Evolutionary conservation across 2,329 filamentous ascomycete species (phyloP).

Genomic region (Stemphylium beticola): DNA sequence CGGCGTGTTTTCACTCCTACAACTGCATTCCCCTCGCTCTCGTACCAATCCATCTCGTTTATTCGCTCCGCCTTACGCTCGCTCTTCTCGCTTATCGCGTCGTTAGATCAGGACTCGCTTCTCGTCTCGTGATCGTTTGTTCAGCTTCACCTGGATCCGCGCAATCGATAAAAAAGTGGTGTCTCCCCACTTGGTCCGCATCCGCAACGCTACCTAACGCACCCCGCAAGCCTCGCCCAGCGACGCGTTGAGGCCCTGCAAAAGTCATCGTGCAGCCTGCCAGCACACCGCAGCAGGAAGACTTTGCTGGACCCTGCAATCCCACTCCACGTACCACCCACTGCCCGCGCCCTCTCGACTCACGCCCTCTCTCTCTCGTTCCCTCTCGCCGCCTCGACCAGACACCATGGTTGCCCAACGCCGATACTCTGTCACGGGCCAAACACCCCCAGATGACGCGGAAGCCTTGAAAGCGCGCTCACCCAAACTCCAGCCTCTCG

Average conservation of each 20-base stretch:
- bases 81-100: not conserved
- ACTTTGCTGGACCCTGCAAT: slow-evolving; percentile 20
- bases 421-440: slow-evolving; percentile 47
- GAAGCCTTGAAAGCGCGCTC: slow-evolving; percentile 42
- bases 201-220: slow-evolving; percentile 29
- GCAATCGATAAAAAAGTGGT: slow-evolving; percentile 28
- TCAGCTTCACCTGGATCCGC: slow-evolving; percentile 11
- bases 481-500: slow-evolving; percentile 45
- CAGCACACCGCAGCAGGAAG: slow-evolving; percentile 23
- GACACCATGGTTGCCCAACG: slow-evolving; percentile 39
- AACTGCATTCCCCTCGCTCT: not conserved
- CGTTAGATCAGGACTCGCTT: not conserved
- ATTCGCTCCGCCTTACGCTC: not conserved
- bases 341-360: slow-evolving; percentile 4
- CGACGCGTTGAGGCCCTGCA: slow-evolving; percentile 24
- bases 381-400: not conserved
- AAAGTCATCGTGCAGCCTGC: slow-evolving; percentile 25
- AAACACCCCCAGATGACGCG: slow-evolving; percentile 44
- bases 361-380: not conserved
- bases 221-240: slow-evolving; percentile 35
- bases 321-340: slow-evolving; percentile 18
- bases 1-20: not conserved
- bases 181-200: slow-evolving; percentile 20
- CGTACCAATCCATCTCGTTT: not conserved
- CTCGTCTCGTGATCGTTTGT: not conserved